A percentile compares a stretch with the other conserved stretches of the same genome.
phyloP scores from a whole-genome alignment of 305 asterid genomes.

The Nicotiana rustica region DNA sequence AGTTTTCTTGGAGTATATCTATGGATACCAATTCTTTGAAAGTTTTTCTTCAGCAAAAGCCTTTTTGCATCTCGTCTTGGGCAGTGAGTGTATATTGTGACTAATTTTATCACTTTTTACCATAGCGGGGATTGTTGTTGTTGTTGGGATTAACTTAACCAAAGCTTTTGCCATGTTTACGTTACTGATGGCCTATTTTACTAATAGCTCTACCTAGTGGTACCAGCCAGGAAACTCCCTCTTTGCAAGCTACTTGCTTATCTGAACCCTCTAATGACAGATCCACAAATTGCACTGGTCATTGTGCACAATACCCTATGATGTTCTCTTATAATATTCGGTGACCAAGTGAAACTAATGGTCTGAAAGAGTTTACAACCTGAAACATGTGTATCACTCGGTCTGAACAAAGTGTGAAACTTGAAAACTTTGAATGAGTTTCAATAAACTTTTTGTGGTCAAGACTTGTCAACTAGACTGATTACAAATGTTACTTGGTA shows the following conservation, averaged over 20 bases:
- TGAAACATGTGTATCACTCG: not conserved
- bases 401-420: not conserved
- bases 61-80: not conserved
- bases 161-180: not conserved
- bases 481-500: not conserved
- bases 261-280: not conserved
- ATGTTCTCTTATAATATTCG: not conserved
- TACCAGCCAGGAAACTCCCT: not conserved
- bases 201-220: conserved; percentile 5
- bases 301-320: not conserved
- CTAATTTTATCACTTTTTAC: not conserved
- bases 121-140: not conserved
- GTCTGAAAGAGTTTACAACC: not conserved
- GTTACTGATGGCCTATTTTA: not conserved
- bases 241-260: not conserved
- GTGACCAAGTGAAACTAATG: conserved; percentile 14
- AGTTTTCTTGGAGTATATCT: not conserved
- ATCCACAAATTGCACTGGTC: not conserved
- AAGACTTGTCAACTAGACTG: not conserved
- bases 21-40: not conserved
- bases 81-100: not conserved
- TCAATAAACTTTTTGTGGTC: conserved; percentile 11
- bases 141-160: not conserved
- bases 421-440: not conserved
- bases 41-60: not conserved